Evolutionary conservation across 2,329 filamentous ascomycete species (phyloP), one percentile per base, ranked within the genome.

Genomic region (Knoxdaviesia capensis): DNA sequence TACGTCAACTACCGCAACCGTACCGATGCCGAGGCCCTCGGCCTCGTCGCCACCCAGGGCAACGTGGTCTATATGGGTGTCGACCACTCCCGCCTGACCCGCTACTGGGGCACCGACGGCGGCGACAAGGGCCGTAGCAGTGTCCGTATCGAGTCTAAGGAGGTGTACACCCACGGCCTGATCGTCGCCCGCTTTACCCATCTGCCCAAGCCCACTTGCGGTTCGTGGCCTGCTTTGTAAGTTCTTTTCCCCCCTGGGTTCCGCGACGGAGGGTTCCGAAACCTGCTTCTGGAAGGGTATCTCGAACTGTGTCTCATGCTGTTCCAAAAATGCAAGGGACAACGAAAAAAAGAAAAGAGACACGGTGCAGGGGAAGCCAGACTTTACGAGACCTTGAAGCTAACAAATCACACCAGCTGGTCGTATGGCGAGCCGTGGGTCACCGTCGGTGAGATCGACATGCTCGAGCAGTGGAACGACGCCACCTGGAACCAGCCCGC

Each of bases 151-250:
- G 69, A 74, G 46, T 80, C 76, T 53, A 74, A 66, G 44, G 64
- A 66, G 40, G 54, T 57, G 6, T 86, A 79, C 59, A 71, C 65
- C 47, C 65, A 74, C 44, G 80, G 77, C 30, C 69, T 85, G 31
- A 69, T 85, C 51, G 71, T 86, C 37, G 63, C 77, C 38, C 74
- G 83, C 52, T 71, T 85, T 48, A 64, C 61, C 9, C 78, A 85
- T 51, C 74, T 86, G 59, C 80, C 80, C 31, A 64, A 62, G 43
- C 65, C 68, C 7, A 61, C 65, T 37, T 85, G 80, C 50, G 80
- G 81, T 41, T 65, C 70, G 6, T 86, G 80, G 80, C 80, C 80
- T 4, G 77, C 79, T 59, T 66, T 78, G 66, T 72, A 60, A 57
- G 60, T 52, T 28, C 3, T 4, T 5, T 31, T 9, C 7, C 9